Evolutionary conservation across 371 early-diverging fungal species (phyloP).

Genomic region (Funneliformis caledonium): DNA sequence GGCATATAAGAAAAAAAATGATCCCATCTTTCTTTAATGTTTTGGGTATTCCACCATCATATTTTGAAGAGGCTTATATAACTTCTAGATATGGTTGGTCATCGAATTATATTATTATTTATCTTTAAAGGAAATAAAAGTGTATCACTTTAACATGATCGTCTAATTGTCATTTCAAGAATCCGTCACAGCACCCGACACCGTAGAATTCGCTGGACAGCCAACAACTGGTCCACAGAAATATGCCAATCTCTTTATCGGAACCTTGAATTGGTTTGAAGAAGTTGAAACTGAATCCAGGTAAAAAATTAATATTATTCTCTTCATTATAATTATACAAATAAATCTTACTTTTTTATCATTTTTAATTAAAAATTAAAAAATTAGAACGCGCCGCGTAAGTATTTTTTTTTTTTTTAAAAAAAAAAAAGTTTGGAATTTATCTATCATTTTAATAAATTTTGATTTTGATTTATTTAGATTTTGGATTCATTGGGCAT

Average conservation of each 20-base stretch:
- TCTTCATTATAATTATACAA: background rate
- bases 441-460: background rate
- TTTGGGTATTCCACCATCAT: constrained; percentile 16
- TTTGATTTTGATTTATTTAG: background rate
- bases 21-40: background rate
- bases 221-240: constrained; percentile 11
- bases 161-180: constrained; percentile 17
- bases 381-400: constrained; percentile 15
- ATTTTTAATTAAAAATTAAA: background rate
- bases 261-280: constrained; percentile 38
- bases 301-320: background rate
- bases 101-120: too few relatives aligned
- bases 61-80: constrained; percentile 6
- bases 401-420: background rate
- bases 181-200: constrained; percentile 23
- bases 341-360: background rate
- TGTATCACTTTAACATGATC: too few relatives aligned
- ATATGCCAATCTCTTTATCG: constrained; percentile 32
- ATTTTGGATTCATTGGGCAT: constrained; percentile 26
- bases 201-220: background rate
- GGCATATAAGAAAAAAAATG: constrained; percentile 24
- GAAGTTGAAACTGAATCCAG: constrained; percentile 10
- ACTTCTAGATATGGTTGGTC: constrained; percentile 26
- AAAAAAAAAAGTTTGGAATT: too few relatives aligned
- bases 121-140: background rate